Evolutionary conservation across 2,329 filamentous ascomycete species (phyloP), one percentile per base, ranked within the genome.

Genomic region (Ambrosiella xylebori): DNA sequence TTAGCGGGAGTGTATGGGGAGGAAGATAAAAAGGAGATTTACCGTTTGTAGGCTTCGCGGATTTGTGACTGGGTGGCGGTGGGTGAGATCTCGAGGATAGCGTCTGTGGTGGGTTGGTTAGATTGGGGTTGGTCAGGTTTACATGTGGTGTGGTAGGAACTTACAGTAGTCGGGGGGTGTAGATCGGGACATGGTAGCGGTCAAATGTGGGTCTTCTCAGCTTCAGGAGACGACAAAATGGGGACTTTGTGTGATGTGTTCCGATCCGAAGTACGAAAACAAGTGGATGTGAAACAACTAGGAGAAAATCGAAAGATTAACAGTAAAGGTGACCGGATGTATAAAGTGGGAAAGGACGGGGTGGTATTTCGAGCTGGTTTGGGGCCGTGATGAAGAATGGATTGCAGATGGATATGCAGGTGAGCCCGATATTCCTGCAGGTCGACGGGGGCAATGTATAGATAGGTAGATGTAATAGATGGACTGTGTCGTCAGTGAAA

Each of bases 31-130:
- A 47, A 13, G 19, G 35, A 27, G 13, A 51, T 68, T 56, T 66
- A 87, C 85, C 85, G 85, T 70, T 98, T 98, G 76, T 97, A 98
- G 55, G 90, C 93, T 76, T 88, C 86, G 65, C 91, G 86, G 67
- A 98, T 84, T 68, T 97, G 86, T 66, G 89, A 82, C 60, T 83
- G 80, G 0, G 82, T 85, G 39, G 91, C 89, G 64, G 78, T 84
- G 40, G 87, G 78, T 56, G 82, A 68, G 61, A 95, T 71, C 62
- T 85, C 85, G 54, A 95, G 82, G 63, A 86, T 78, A 55, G 78
- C 81, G 72, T 91, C 86, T 90, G n/a, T 19, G 45, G 47, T 17
- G 7, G 27, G 37, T 36, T 52, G 37, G 17, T 37, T 41, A 51
- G 41, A 40, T 50, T 56, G 44, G 8, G 27, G 38, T 44, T 12